phyloP scores from a whole-genome alignment of 2,329 filamentous ascomycete species.

The Monilinia fructigena region DNA sequence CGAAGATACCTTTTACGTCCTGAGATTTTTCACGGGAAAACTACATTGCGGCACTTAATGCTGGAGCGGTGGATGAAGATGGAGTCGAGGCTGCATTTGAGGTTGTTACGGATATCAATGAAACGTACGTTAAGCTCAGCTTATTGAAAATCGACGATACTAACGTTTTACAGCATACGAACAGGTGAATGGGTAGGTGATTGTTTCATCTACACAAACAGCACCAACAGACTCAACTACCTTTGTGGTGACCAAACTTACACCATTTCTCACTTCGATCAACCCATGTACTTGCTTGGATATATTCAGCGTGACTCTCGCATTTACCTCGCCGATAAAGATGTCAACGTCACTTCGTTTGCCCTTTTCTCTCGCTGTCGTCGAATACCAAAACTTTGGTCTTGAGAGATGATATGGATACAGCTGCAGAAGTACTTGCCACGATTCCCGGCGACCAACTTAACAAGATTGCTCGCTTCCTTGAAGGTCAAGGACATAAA shows the following conservation, averaged over 20 bases:
- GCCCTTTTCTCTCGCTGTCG: constrained; percentile 81
- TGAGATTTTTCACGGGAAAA: constrained; percentile 89
- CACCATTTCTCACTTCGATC: constrained; percentile 95
- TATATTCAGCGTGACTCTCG: constrained; percentile 95
- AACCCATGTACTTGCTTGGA: constrained; percentile 89
- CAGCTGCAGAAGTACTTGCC: constrained; percentile 78
- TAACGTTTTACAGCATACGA: constrained; percentile 60
- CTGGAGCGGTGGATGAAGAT: constrained; percentile 75
- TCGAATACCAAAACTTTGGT: constrained; percentile 96
- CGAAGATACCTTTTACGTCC: constrained; percentile 91
- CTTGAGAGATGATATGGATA: constrained; percentile 88
- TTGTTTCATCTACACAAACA: constrained; percentile 98
- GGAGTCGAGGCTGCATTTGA: constrained; percentile 96
- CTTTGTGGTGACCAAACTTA: constrained; percentile 97
- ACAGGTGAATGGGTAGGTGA: constrained; percentile 98
- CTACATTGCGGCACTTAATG: constrained; percentile 79
- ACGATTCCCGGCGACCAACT: constrained; percentile 89
- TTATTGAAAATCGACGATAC: constrained; percentile 8
- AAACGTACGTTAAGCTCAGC: constrained; percentile 57
- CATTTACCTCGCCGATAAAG: constrained; percentile 94
- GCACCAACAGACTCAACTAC: constrained; percentile 94
- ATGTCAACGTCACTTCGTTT: constrained; percentile 88
- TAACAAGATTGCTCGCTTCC: constrained; percentile 96
- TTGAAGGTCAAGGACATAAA: constrained; percentile 96
- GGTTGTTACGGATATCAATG: constrained; percentile 91